Conservation (phyloP, 2,329 filamentous ascomycete species). For the Phialemonium atrogriseum region DNA sequence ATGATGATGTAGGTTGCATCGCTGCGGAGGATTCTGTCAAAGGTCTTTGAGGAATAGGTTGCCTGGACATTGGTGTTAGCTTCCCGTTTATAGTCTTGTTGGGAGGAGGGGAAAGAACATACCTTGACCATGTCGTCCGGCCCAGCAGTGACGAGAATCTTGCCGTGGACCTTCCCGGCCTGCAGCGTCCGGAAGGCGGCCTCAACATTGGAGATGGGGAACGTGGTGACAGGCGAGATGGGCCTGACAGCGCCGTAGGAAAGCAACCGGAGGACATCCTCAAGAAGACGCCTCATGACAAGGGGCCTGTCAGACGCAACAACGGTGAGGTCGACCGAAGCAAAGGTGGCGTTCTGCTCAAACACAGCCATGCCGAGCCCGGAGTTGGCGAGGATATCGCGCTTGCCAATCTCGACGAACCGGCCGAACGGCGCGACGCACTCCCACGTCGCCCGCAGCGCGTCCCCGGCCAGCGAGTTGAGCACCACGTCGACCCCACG, state of each 20-base stretch:
- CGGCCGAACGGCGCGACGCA: neutral
- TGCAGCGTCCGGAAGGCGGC: conserved; percentile 9
- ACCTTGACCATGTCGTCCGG: conserved; percentile 6
- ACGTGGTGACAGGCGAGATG: conserved; percentile 5
- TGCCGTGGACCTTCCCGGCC: conserved; percentile 9
- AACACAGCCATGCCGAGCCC: conserved; percentile 8
- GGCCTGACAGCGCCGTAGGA: conserved; percentile 6
- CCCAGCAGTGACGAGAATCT: conserved; percentile 8
- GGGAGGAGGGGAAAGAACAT: too few species aligned
- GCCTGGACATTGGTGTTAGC: neutral
- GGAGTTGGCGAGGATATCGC: conserved; percentile 3
- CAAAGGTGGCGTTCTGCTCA: conserved; percentile 8
- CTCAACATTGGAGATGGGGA: conserved; percentile 8
- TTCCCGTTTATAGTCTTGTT: conserved; percentile 3
- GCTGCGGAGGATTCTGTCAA: conserved; percentile 6
- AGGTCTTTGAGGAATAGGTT: neutral
- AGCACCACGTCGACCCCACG: conserved; percentile 9
- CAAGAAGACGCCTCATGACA: conserved; percentile 5
- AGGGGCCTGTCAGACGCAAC: conserved; percentile 6
- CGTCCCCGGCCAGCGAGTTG: conserved; percentile 8
- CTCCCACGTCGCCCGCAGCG: conserved; percentile 4
- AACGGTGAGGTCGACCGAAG: conserved; percentile 9
- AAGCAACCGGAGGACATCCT: conserved; percentile 7
- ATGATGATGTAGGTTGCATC: conserved; percentile 15
- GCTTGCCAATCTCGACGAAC: conserved; percentile 2